Evolutionary conservation across 2,329 filamentous ascomycete species (phyloP), one percentile per base, ranked within the genome.

Genomic region (Colletotrichum sp.): DNA sequence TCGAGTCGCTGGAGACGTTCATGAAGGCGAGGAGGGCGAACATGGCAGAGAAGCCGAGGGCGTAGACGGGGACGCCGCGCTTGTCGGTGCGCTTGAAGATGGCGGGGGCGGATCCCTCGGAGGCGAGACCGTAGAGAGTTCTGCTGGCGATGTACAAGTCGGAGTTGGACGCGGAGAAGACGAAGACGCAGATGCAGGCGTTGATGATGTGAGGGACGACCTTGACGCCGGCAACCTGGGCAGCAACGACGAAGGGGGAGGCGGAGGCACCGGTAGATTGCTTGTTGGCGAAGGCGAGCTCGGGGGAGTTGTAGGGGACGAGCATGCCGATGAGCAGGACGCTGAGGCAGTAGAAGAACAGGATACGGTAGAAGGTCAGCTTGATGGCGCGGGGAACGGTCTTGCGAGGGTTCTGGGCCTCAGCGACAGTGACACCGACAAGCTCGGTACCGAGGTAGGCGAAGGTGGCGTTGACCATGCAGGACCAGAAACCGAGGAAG

Each of bases 351-450:
- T 96, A 96, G 88, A 96, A 96, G 86, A 96, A 87, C 78, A 95
- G 85, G 82, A 96, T 96, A 74, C 94, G 94, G 87, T 91, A 96
- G 85, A 96, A 96, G 79, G 94, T 96, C 66, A 95, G 89, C 82
- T 92, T 94, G 87, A 96, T 96, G 69, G 94, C 94, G 75, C 92
- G 91, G 8, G 94, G 94, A 77, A 96, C 93, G 18, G 92, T 94
- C 83, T 91, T 92, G 82, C 94, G 92, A 1, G 94, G 94, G 85
- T 96, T 96, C 85, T 95, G 93, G 0, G 94, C 94, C 84, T 96
- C 94, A 69, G 93, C 94, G 38, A 95, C 93, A 0, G 94, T 96
- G 16, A 96, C 93, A 85, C 94, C 94, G 67, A 95, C 93, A 58
- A 95, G 87, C 81, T 96, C 94, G 4, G 94, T 94, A 75, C 94